Conservation (phyloP, 495 filamentous ascomycete species). For the Neurospora discreta region DNA sequence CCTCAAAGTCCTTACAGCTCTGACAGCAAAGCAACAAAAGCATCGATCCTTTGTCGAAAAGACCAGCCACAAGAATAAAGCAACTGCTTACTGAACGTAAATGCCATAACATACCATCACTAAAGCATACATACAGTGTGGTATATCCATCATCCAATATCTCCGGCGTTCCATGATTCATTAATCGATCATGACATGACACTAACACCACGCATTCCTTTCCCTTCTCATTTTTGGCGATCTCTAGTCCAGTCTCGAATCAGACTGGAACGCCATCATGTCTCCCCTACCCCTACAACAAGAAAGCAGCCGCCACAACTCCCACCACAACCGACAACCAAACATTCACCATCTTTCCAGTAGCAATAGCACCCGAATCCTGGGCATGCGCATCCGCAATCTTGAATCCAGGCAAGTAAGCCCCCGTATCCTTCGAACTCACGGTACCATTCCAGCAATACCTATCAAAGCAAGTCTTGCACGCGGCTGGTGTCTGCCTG, state of each 20-base stretch:
- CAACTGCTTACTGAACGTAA: not conserved
- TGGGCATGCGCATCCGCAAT: constrained; percentile 10
- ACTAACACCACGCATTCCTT: not conserved
- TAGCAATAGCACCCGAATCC: not conserved
- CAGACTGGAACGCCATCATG: not conserved
- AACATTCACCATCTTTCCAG: not conserved
- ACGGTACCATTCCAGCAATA: constrained; percentile 85
- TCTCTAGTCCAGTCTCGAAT: not conserved
- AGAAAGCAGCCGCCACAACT: constrained; percentile 1
- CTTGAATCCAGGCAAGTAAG: constrained; percentile 25
- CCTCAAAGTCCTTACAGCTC: not conserved
- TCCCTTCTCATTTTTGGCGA: not conserved
- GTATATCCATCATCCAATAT: not conserved
- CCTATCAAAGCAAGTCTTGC: constrained; percentile 58
- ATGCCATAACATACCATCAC: not conserved
- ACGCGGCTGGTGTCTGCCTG: constrained; percentile 52
- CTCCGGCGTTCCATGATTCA: not conserved
- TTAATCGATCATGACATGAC: not conserved
- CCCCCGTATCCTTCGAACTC: constrained; percentile 24
- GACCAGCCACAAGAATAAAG: not conserved
- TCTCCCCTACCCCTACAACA: not conserved
- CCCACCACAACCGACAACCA: not conserved
- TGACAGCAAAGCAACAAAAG: not conserved
- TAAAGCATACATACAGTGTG: not conserved
- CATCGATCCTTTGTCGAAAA: not conserved